Base-by-base conservation (phyloP, 805 yeast genomes). In the Candida saitoana region DNA sequence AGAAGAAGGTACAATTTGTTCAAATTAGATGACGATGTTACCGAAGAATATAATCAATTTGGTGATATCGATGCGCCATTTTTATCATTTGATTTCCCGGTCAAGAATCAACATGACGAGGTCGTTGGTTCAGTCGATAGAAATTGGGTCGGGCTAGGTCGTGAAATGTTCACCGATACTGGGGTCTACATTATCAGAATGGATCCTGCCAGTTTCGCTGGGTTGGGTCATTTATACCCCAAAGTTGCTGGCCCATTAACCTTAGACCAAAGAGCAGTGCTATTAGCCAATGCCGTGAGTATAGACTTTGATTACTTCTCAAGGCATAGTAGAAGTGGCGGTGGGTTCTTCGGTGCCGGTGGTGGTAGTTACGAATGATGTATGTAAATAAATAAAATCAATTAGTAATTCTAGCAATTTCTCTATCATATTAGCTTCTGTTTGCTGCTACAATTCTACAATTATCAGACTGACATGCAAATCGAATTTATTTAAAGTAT, bases 241-340 rank as follows among this genome's bases (percentile, higher is more conserved):
- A 22, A 36, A 5, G 34, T 25, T 9, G 65, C 78, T 0, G 73
- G 74, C 31, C 79, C 67, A 33, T 61, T 93, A 62, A 76, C 82
- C 3, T 63, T 88, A 34, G 95, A 85, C 57, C 86, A 93, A 61
- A 77, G 96, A 50, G 96, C 96, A 0, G 80, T 89, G 1, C 56
- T 93, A 60, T 69, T 93, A 42, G 96, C 88, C 0, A 86, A 84
- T 46, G 96, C 97, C 0, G 83, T 93, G 1, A 84, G 95, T 44
- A 84, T 93, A 46, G 99, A 93, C 62, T 93, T 88, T 62, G 99
- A 93, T 63, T 93, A 90, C 65, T 93, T 93, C 63, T 87, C 96
- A n/a, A 76, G 98, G 59, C 97, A 90, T 59, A 82, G 91, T 15
- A 53, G 73, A 36, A 73, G 80, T 30, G 73, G 74, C 17, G 69